A percentile compares a stretch with the other conserved stretches of the same genome.
These are phyloP conservation scores for Exophiala calicioides DNA, from an alignment of 2,329 filamentous ascomycete genomes.

Conservation along the genomic window DNA sequence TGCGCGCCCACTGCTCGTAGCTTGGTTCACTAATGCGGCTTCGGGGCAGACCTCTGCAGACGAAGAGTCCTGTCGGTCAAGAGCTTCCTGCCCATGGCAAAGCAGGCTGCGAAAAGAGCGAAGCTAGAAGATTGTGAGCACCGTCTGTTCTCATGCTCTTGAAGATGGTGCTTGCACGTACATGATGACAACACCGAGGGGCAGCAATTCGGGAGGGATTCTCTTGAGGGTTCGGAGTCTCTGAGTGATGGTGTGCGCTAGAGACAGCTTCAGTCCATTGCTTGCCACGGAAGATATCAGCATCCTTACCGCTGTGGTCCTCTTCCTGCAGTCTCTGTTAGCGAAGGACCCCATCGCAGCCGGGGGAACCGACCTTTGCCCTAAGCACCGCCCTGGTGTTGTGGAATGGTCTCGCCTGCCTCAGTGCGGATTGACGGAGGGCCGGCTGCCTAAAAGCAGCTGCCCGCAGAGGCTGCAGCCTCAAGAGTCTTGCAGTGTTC, in stretches of 20 bases:
- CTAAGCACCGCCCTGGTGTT: constrained; percentile 26
- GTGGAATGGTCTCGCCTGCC: constrained; percentile 29
- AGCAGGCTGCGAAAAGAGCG: constrained; percentile 74
- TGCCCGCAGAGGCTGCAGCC: constrained; percentile 30
- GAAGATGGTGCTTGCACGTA: constrained; percentile 53
- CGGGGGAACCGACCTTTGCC: constrained; percentile 25
- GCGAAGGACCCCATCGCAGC: not conserved
- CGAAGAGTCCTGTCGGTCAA: constrained; percentile 88
- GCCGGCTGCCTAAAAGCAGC: constrained; percentile 28
- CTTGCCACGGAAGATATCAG: not conserved
- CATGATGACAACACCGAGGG: constrained; percentile 84
- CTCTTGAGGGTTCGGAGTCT: constrained; percentile 85
- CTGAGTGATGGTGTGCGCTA: constrained; percentile 96
- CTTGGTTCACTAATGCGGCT: constrained; percentile 36
- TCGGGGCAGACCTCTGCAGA: constrained; percentile 59
- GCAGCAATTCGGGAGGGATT: constrained; percentile 90
- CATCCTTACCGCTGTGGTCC: constrained; percentile 60
- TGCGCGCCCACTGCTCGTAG: not conserved
- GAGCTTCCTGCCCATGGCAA: constrained; percentile 82
- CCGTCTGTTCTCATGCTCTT: not conserved
- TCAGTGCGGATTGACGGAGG: constrained; percentile 28
- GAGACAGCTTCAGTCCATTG: constrained; percentile 31
- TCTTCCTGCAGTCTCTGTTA: constrained; percentile 55
- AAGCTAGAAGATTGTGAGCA: constrained; percentile 44
- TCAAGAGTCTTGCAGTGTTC: constrained; percentile 28